A percentile compares a stretch with the other conserved stretches of the same genome.
These are phyloP conservation scores for Liriodendron chinense DNA, from an alignment of 164 flowering plant genomes.

Conservation along the genomic window DNA sequence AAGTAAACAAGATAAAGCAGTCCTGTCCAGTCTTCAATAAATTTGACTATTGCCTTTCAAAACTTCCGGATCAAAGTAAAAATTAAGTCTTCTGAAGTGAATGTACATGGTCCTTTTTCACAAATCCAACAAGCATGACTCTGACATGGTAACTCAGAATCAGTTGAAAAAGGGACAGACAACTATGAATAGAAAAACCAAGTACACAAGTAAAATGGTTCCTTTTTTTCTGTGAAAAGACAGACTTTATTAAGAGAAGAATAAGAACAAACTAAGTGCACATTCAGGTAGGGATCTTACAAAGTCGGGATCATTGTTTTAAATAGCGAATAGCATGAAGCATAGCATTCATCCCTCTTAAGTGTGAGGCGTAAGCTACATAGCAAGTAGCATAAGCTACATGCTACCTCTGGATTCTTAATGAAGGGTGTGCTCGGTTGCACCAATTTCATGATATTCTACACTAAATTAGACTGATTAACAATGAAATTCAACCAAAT, in stretches of 20 bases:
- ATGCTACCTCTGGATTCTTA: too few species aligned
- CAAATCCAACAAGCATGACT: not conserved
- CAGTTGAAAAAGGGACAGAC: not conserved
- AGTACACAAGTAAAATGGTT: not conserved
- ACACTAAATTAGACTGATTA: too few species aligned
- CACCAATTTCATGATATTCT: too few species aligned
- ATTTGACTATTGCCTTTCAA: not conserved
- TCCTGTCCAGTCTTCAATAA: not conserved
- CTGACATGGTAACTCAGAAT: not conserved
- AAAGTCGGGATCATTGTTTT: too few species aligned
- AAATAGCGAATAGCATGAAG: too few species aligned
- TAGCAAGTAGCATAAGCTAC: too few species aligned
- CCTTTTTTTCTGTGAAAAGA: not conserved
- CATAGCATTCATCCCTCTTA: too few species aligned
- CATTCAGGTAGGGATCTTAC: not conserved
- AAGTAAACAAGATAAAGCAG: not conserved
- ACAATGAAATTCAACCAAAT: too few species aligned
- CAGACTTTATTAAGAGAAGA: too few species aligned
- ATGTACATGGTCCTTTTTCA: not conserved
- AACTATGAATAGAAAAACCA: not conserved
- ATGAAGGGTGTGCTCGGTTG: too few species aligned
- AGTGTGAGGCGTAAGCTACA: too few species aligned
- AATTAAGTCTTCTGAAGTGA: not conserved
- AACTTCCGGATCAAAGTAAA: not conserved
- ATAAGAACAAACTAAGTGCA: not conserved